Percentiles rank a stretch among this genome's conserved stretches.
These are phyloP conservation scores for Rhizopogon roseolus DNA, from an alignment of 768 basidiomycete species.

Conservation along the genomic window DNA sequence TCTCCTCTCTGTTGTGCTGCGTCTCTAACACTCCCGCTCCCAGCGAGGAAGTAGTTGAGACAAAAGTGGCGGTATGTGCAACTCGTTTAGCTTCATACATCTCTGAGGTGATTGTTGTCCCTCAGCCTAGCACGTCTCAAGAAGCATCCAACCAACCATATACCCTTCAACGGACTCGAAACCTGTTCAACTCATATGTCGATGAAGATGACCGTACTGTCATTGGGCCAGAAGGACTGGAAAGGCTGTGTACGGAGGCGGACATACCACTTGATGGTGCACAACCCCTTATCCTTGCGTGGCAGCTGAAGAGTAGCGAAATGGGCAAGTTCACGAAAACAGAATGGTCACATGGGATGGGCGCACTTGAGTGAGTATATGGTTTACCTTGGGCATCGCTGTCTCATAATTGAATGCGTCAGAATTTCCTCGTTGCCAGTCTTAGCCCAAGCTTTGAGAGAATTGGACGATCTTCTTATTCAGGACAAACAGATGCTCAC, in stretches of 20 bases:
- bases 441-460: constrained; percentile 47
- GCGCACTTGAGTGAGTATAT: constrained; percentile 38
- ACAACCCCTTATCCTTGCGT: constrained; percentile 66
- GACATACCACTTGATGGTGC: constrained; percentile 71
- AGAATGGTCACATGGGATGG: constrained; percentile 65
- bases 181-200: constrained; percentile 59
- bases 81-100: constrained; percentile 13
- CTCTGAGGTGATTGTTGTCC: constrained; percentile 3
- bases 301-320: constrained; percentile 67
- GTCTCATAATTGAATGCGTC: constrained; percentile 1
- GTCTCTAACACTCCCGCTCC: constrained; percentile 48
- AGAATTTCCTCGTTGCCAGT: constrained; percentile 45
- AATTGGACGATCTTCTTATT: constrained; percentile 64
- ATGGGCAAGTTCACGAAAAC: constrained; percentile 67
- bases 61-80: constrained; percentile 23
- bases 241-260: constrained; percentile 63
- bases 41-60: constrained; percentile 42
- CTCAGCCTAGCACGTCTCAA: constrained; percentile 1
- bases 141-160: constrained; percentile 32
- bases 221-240: constrained; percentile 73
- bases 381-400: neutral
- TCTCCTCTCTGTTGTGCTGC: constrained; percentile 61
- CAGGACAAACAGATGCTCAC: constrained; percentile 35
- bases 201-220: constrained; percentile 43
- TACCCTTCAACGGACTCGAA: constrained; percentile 41